Percentiles rank a stretch among this genome's conserved stretches.
Evolutionary conservation across 192 early-diverging fungal genomes (phyloP).

Genomic region (Coemansia sp.): DNA sequence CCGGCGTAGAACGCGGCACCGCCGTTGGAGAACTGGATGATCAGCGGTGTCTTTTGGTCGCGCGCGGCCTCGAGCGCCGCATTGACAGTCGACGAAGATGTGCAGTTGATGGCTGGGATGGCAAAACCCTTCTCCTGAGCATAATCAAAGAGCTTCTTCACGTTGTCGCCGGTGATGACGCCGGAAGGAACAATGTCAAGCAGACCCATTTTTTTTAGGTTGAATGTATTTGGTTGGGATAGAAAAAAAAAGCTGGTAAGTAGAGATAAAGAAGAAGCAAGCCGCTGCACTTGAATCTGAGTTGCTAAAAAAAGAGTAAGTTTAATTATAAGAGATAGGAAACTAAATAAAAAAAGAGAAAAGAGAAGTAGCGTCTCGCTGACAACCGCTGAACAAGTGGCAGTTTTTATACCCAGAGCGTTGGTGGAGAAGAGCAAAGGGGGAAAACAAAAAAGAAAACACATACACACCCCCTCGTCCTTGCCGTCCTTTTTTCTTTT

Average conservation of each 20-base stretch:
- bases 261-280: no score
- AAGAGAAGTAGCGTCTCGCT: neutral
- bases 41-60: slow-evolving; percentile 87
- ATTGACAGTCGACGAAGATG: slow-evolving; percentile 88
- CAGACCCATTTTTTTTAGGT: slow-evolving; percentile 62
- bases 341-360: neutral
- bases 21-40: slow-evolving; percentile 96
- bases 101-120: slow-evolving; percentile 97
- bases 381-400: neutral
- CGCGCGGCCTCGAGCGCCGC: slow-evolving; percentile 93
- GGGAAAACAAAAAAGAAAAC: neutral
- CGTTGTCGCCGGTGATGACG: slow-evolving; percentile 91
- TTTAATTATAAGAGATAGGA: no score
- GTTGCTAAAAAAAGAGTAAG: no score
- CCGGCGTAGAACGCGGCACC: slow-evolving; percentile 90
- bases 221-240: neutral
- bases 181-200: slow-evolving; percentile 84
- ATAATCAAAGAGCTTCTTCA: slow-evolving; percentile 78
- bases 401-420: slow-evolving; percentile 3
- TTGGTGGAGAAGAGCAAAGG: neutral
- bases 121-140: slow-evolving; percentile 81
- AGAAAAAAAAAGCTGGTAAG: neutral
- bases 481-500: neutral
- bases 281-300: no score
- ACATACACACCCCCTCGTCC: neutral